These are phyloP conservation scores for Ochetophila trinervis DNA, from an alignment of 306 rosid genomes.

Conservation along the genomic window DNA sequence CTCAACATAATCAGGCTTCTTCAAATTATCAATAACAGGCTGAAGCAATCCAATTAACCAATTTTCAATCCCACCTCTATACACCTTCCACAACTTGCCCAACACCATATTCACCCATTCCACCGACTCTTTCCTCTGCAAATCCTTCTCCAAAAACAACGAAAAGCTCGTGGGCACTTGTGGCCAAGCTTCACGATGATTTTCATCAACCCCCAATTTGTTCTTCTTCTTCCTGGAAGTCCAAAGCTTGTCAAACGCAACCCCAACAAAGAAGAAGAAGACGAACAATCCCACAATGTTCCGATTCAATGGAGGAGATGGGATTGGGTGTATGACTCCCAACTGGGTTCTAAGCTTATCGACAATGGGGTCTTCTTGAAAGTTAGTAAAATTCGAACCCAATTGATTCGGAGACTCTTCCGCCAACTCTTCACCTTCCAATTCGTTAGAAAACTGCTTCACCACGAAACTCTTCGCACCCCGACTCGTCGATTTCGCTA, in stretches of 20 bases:
- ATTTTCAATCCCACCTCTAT: slow-evolving; percentile 77
- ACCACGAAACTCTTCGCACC: slow-evolving; percentile 51
- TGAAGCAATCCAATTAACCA: slow-evolving; percentile 94
- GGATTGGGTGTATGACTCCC: slow-evolving; percentile 95
- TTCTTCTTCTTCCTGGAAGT: slow-evolving; percentile 58
- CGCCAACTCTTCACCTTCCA: slow-evolving; percentile 38
- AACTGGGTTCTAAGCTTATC: slow-evolving; percentile 88
- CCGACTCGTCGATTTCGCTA: slow-evolving; percentile 33
- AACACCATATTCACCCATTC: slow-evolving; percentile 99
- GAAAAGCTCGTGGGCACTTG: slow-evolving; percentile 97
- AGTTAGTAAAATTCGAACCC: slow-evolving; percentile 59
- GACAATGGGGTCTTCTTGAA: slow-evolving; percentile 83
- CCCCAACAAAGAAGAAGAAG: slow-evolving; percentile 91
- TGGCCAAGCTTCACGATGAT: slow-evolving; percentile 73
- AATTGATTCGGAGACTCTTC: slow-evolving; percentile 42
- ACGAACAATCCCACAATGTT: slow-evolving; percentile 70
- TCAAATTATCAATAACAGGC: slow-evolving; percentile 85
- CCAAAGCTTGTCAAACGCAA: slow-evolving; percentile 85
- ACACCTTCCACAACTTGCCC: slow-evolving; percentile 95
- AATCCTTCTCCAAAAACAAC: slow-evolving; percentile 81
- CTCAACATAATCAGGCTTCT: slow-evolving; percentile 93
- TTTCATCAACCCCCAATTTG: slow-evolving; percentile 33
- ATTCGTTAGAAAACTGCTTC: slow-evolving; percentile 41
- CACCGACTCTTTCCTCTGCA: slow-evolving; percentile 95
- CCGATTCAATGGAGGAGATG: slow-evolving; percentile 84